These are phyloP conservation scores for Ilyonectria destructans DNA, from an alignment of 2,329 filamentous ascomycete species.

Conservation along the genomic window DNA sequence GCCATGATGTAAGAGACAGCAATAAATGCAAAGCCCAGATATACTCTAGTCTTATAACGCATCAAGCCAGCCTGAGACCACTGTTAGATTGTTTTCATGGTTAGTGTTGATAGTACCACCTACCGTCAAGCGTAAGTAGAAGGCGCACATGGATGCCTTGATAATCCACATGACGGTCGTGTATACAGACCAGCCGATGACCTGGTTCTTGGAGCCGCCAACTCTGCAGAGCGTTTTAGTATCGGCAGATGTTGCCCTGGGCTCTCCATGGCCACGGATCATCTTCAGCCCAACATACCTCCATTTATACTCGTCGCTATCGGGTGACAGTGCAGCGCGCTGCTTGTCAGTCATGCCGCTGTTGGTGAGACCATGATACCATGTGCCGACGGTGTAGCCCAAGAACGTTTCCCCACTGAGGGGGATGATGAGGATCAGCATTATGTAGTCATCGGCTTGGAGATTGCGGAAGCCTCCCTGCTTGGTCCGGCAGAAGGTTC, in stretches of 20 bases:
- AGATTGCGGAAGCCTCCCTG: constrained; percentile 10
- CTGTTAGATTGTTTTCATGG: neutral
- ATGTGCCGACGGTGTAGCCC: constrained; percentile 7
- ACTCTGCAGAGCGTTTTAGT: constrained; percentile 10
- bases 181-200: constrained; percentile 17
- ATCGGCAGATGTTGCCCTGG: neutral
- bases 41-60: neutral
- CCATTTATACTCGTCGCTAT: constrained; percentile 19
- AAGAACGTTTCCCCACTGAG: constrained; percentile 11
- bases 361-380: constrained; percentile 18
- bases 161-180: constrained; percentile 19
- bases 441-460: constrained; percentile 24
- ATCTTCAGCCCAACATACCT: constrained; percentile 14
- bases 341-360: constrained; percentile 24
- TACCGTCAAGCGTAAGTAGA: constrained; percentile 22
- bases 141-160: constrained; percentile 23
- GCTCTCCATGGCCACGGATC: neutral
- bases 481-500: constrained; percentile 17
- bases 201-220: constrained; percentile 21
- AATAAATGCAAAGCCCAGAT: neutral
- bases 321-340: constrained; percentile 11
- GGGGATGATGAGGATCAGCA: constrained; percentile 14
- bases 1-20: neutral
- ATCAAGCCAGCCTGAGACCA: neutral
- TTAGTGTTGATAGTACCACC: neutral